phyloP scores from a whole-genome alignment of 2,329 filamentous ascomycete genomes.

The Cladosporium sphaerospermum region DNA sequence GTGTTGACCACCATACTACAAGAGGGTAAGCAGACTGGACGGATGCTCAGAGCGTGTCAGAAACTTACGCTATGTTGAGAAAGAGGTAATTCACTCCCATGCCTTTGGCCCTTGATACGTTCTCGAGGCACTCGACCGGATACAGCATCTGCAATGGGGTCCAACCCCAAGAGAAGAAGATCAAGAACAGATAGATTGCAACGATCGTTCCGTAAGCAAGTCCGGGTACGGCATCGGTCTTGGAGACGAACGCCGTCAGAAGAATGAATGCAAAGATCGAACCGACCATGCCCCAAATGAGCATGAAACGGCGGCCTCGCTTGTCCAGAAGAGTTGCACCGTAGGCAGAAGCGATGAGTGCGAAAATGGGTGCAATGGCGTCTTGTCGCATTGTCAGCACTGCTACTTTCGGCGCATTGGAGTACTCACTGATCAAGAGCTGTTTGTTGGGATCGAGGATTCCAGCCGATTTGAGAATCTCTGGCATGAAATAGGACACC shows the following conservation, averaged over 20 bases:
- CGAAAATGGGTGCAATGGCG: constrained; percentile 34
- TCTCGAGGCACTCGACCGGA: constrained; percentile 30
- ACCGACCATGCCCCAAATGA: neutral
- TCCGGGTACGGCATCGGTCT: constrained; percentile 17
- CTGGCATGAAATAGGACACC: constrained; percentile 25
- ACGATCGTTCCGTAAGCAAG: constrained; percentile 32
- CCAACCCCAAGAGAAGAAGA: constrained; percentile 29
- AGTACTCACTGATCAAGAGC: constrained; percentile 28
- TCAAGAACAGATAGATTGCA: constrained; percentile 31
- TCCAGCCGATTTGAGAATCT: constrained; percentile 33
- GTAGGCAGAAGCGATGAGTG: neutral
- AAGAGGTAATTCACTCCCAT: neutral
- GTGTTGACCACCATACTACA: neutral
- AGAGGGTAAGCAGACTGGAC: neutral
- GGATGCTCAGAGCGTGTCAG: neutral
- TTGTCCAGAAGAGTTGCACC: neutral
- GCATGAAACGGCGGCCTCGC: neutral
- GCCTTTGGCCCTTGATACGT: constrained; percentile 28
- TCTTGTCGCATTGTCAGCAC: constrained; percentile 10
- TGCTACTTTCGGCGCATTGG: neutral
- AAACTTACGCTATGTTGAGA: neutral
- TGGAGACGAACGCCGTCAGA: constrained; percentile 14
- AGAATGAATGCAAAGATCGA: neutral
- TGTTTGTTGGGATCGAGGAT: constrained; percentile 33
- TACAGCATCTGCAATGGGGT: constrained; percentile 32